Conservation (phyloP, 2,329 filamentous ascomycete genomes). For the Rhynchosporium graminicola region DNA sequence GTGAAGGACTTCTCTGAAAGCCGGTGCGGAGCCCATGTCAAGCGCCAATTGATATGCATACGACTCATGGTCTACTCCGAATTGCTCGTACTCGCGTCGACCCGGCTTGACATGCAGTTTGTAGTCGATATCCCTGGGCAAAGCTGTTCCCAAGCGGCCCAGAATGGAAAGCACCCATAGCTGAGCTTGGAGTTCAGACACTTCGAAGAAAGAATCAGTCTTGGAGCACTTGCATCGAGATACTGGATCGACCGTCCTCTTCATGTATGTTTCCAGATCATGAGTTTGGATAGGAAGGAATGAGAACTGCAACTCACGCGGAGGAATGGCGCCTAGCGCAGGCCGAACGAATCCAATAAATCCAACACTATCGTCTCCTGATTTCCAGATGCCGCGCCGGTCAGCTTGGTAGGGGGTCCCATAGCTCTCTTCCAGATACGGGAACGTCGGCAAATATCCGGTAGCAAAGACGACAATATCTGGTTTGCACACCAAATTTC, state of each 20-base stretch:
- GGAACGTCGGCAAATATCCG: conserved; percentile 48
- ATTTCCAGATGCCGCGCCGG: conserved; percentile 55
- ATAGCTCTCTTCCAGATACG: conserved; percentile 45
- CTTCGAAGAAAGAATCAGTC: too few relatives aligned
- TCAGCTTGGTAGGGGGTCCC: conserved; percentile 50
- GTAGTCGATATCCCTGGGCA: conserved; percentile 46
- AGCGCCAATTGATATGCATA: conserved; percentile 53
- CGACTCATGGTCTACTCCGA: conserved; percentile 51
- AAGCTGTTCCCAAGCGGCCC: conserved; percentile 33
- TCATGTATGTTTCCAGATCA: too few relatives aligned
- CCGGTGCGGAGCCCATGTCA: conserved; percentile 49
- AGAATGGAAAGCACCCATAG: conserved; percentile 49
- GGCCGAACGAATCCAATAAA: conserved; percentile 53
- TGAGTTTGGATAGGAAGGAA: too few relatives aligned
- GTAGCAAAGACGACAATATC: conserved; percentile 51
- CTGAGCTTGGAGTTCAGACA: conserved; percentile 47
- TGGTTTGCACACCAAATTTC: conserved; percentile 40
- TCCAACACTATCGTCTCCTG: conserved; percentile 43
- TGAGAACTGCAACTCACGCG: conserved; percentile 35
- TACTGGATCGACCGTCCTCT: too few relatives aligned
- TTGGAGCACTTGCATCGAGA: too few relatives aligned
- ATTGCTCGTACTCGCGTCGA: conserved; percentile 23
- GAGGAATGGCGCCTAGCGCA: conserved; percentile 20
- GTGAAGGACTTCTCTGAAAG: conserved; percentile 41
- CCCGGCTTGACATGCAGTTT: conserved; percentile 42